Base-by-base conservation (phyloP, 441 rosid genomes). In the Gossypium gossypioides region DNA sequence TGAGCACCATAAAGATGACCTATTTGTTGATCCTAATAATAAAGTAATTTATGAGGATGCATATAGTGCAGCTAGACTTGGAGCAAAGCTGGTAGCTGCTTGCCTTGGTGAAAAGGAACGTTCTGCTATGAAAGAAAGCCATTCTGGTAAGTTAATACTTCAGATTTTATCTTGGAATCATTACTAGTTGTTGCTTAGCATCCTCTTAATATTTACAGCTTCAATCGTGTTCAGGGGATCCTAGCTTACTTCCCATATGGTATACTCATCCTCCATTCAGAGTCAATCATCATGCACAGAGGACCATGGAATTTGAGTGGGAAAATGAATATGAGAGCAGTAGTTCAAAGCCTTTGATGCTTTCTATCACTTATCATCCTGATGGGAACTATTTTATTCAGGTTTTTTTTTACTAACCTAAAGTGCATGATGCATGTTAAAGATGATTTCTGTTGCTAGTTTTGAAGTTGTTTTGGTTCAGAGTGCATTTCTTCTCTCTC, bases 221-320 rank as follows among this genome's bases (percentile, higher is more conserved):
- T 69, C 74, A 58, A 63, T 71, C 73, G 65, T 75, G 46, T 80
- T 64, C 85, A 94, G 96, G 94, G 68, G 74, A 76, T 54, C 71
- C 71, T 67, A 75, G 86, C 66, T 77, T 85, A 62, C 82, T 77
- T 68, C 73, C 94, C 40, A 71, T 86, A 77, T 94, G 97, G 99
- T 83, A 86, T 79, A 60, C 90, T 57, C 79, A 80, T 79, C 92
- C 94, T 71, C 99, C 97, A 56, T 94, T 94, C 77, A 83, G 97
- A 72, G 88, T 92, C 70, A 92, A 90, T 82, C 94, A 94, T 78
- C 79, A 62, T 44, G 89, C 88, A 51, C 84, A 75, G 79, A 81
- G 76, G 55, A 77, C 80, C 7, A 73, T 90, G 83, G 94, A 86
- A 77, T 79, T 94, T 60, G 90, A 92, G 80, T 94, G 97, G 97